A percentile compares a stretch with the other conserved stretches of the same genome.
Evolutionary conservation across 2,329 filamentous ascomycete genomes (phyloP).

Genomic region (Pseudogymnoascus sp.): DNA sequence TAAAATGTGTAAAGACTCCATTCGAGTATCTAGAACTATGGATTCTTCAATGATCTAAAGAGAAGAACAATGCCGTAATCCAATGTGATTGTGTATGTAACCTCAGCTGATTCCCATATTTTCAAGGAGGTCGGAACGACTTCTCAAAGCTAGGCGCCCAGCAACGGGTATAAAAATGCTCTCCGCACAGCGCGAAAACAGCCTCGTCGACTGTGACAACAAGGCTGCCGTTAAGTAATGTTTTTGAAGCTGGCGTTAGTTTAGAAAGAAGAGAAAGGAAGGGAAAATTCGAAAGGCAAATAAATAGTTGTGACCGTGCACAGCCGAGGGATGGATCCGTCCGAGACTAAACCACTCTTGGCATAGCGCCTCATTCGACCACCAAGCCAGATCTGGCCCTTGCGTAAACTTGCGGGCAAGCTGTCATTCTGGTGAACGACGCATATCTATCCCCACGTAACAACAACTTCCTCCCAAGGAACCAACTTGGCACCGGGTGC

Average conservation of each 20-base stretch:
- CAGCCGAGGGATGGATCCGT: conserved; percentile 27
- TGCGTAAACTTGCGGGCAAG: conserved; percentile 10
- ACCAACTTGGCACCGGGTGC: conserved; percentile 8
- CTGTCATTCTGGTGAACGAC: conserved; percentile 10
- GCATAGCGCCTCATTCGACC: neutral
- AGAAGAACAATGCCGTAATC: neutral
- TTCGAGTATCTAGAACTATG: neutral
- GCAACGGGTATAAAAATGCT: conserved; percentile 53
- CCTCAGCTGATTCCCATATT: conserved; percentile 67
- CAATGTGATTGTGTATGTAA: conserved; percentile 39
- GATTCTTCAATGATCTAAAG: neutral
- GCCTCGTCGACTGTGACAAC: conserved; percentile 39
- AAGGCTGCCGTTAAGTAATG: conserved; percentile 53
- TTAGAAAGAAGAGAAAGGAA: conserved; percentile 33
- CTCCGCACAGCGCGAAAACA: conserved; percentile 66
- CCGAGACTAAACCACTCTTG: conserved; percentile 18
- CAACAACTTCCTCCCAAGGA: conserved; percentile 6
- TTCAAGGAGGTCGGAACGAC: conserved; percentile 55
- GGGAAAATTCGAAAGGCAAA: conserved; percentile 26
- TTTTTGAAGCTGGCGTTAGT: conserved; percentile 44
- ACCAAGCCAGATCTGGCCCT: conserved; percentile 10
- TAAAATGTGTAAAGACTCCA: neutral
- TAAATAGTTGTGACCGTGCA: conserved; percentile 25
- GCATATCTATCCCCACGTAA: conserved; percentile 8
- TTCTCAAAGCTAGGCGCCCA: conserved; percentile 64